A percentile compares a stretch with the other conserved stretches of the same genome.
phyloP scores from a whole-genome alignment of 2,329 filamentous ascomycete species.

The Gyromitra esculenta region DNA sequence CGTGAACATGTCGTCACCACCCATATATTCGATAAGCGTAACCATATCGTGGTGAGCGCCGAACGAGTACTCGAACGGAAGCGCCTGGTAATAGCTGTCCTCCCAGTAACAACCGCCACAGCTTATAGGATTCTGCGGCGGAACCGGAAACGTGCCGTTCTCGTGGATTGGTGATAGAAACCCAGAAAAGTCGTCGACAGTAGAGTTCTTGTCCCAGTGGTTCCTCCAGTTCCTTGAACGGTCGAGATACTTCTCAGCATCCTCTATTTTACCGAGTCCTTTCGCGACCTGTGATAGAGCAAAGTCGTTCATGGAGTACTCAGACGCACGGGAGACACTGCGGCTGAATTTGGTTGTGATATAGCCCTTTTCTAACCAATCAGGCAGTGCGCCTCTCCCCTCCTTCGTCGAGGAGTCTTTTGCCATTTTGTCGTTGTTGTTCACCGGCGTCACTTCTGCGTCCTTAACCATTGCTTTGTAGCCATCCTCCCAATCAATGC shows the following conservation, averaged over 20 bases:
- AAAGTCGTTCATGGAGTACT: constrained; percentile 77
- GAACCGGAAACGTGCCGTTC: constrained; percentile 64
- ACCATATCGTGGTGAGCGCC: constrained; percentile 74
- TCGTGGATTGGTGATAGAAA: constrained; percentile 72
- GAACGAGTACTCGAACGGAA: constrained; percentile 74
- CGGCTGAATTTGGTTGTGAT: constrained; percentile 72
- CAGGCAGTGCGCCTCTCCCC: constrained; percentile 73
- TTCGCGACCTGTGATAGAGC: constrained; percentile 71
- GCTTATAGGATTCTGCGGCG: constrained; percentile 63
- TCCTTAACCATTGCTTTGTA: constrained; percentile 73
- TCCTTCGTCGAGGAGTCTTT: constrained; percentile 72
- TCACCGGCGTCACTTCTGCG: constrained; percentile 70
- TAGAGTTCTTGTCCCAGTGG: constrained; percentile 72
- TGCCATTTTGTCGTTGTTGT: constrained; percentile 69
- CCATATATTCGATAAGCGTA: constrained; percentile 66
- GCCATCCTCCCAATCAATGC: constrained; percentile 72
- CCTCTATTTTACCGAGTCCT: constrained; percentile 66
- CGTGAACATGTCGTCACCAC: constrained; percentile 68
- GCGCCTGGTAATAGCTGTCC: constrained; percentile 70
- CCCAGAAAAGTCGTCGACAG: constrained; percentile 70
- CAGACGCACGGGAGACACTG: constrained; percentile 72
- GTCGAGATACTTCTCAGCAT: constrained; percentile 69
- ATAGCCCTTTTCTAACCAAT: constrained; percentile 73
- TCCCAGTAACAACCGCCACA: constrained; percentile 75
- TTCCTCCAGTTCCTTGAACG: constrained; percentile 75